A percentile compares a stretch with the other conserved stretches of the same genome.
Conservation (phyloP, 75 land plant species). For the Cupressus sempervirens region DNA sequence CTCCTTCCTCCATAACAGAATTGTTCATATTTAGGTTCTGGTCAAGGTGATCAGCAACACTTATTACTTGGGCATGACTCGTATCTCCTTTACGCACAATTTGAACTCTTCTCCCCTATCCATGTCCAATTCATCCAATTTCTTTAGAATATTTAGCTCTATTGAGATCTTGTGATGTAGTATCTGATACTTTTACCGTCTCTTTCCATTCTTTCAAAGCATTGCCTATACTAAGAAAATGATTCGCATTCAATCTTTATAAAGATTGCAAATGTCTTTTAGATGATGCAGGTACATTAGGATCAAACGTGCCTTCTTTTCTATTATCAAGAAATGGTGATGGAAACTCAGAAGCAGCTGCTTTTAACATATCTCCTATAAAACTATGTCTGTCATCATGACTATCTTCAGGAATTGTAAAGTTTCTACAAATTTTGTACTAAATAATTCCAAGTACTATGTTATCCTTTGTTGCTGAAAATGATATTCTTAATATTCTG, state of each 20-base stretch:
- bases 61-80: conserved; percentile 77
- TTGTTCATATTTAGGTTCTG: conserved; percentile 18
- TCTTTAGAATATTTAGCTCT: conserved; percentile 6
- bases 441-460: too few relatives aligned
- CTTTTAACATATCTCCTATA: conserved; percentile 12
- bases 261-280: conserved; percentile 12
- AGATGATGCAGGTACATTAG: conserved; percentile 13
- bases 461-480: too few relatives aligned
- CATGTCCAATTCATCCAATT: conserved; percentile 33
- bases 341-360: conserved; percentile 25
- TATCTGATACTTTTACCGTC: conserved; percentile 51
- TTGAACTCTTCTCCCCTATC: conserved; percentile 65
- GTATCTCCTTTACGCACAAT: conserved; percentile 58
- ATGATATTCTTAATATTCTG: too few relatives aligned
- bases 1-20: conserved; percentile 10
- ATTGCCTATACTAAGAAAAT: conserved; percentile 79
- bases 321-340: conserved; percentile 24
- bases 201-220: conserved; percentile 93
- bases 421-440: too few relatives aligned
- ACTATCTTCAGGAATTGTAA: too few relatives aligned
- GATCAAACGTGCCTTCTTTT: conserved; percentile 24
- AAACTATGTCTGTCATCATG: conserved; percentile 19
- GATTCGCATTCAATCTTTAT: conserved; percentile 59
- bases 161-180: conserved; percentile 26
- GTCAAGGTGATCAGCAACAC: conserved; percentile 81